These are phyloP conservation scores for Fusarium fujikuroi DNA, from an alignment of 2,329 filamentous ascomycete genomes.

Conservation along the genomic window DNA sequence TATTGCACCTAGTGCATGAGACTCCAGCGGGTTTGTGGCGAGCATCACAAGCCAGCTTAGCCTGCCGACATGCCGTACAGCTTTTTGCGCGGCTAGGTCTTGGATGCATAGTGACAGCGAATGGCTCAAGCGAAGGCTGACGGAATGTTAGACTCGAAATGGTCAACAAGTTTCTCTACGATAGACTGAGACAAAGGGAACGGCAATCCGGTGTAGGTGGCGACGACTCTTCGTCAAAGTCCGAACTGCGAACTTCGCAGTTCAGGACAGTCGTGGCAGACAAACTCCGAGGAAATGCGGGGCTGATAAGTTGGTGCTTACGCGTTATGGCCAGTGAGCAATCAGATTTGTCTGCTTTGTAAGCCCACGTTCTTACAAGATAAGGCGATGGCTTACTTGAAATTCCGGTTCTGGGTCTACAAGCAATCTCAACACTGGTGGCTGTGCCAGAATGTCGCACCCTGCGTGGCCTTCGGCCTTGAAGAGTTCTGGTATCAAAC, in stretches of 20 bases:
- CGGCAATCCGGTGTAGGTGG: not conserved
- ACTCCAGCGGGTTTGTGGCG: not conserved
- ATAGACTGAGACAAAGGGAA: not conserved
- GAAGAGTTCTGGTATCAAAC: not conserved
- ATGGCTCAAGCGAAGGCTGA: fast-evolving
- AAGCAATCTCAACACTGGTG: not conserved
- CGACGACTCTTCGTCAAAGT: not conserved
- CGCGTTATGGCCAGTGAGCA: not conserved
- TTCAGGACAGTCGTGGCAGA: not conserved
- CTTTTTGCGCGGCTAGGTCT: not conserved
- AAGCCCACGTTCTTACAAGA: not conserved
- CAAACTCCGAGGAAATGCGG: not conserved
- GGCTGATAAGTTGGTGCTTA: not conserved
- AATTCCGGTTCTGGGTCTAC: not conserved
- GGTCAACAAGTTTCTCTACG: not conserved
- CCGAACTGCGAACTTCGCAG: not conserved
- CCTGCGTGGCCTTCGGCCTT: no score
- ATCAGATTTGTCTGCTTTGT: not conserved
- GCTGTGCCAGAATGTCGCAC: not conserved
- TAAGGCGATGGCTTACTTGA: not conserved
- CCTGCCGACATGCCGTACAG: not conserved
- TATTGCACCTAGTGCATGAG: not conserved
- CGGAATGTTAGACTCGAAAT: no score
- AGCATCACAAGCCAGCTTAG: not conserved
- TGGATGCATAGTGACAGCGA: not conserved